Evolutionary conservation across 2,329 filamentous ascomycete genomes (phyloP).

Genomic region (Alternaria sp.): DNA sequence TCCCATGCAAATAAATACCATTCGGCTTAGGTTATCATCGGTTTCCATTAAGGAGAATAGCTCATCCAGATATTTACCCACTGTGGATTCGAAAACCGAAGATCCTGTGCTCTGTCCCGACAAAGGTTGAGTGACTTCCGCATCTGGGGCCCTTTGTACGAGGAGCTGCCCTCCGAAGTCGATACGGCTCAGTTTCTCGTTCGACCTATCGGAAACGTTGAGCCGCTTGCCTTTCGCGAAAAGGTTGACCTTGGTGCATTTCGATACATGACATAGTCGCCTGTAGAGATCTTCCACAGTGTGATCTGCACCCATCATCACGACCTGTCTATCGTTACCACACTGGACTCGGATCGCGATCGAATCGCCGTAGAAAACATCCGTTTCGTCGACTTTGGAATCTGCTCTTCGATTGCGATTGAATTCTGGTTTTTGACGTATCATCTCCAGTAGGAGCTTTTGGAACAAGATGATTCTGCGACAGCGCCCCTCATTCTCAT

Average conservation of each 20-base stretch:
- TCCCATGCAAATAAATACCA: slow-evolving; percentile 24
- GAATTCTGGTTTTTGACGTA: slow-evolving; percentile 46
- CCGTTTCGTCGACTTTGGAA: slow-evolving; percentile 54
- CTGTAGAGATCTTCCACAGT: slow-evolving; percentile 75
- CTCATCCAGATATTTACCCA: slow-evolving; percentile 83
- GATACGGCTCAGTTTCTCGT: slow-evolving; percentile 68
- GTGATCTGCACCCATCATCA: slow-evolving; percentile 75
- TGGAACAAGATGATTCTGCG: slow-evolving; percentile 47
- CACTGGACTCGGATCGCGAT: slow-evolving; percentile 78
- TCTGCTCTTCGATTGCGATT: slow-evolving; percentile 42
- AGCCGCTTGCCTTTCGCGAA: slow-evolving; percentile 76
- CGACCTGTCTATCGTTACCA: slow-evolving; percentile 65
- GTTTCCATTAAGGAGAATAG: slow-evolving; percentile 83
- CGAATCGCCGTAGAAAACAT: slow-evolving; percentile 67
- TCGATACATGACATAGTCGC: slow-evolving; percentile 72
- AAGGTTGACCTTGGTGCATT: slow-evolving; percentile 78
- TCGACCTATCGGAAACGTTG: slow-evolving; percentile 66
- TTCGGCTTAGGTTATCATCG: slow-evolving; percentile 62
- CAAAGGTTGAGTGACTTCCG: slow-evolving; percentile 34
- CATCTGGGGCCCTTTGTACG: slow-evolving; percentile 42
- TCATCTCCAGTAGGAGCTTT: slow-evolving; percentile 41
- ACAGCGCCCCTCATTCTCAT: slow-evolving; percentile 38
- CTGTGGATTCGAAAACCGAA: slow-evolving; percentile 75
- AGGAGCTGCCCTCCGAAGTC: slow-evolving; percentile 39
- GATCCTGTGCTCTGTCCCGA: slow-evolving; percentile 36